Conservation (phyloP, 768 basidiomycete genomes). For the Leucocoprinus birnbaumii region DNA sequence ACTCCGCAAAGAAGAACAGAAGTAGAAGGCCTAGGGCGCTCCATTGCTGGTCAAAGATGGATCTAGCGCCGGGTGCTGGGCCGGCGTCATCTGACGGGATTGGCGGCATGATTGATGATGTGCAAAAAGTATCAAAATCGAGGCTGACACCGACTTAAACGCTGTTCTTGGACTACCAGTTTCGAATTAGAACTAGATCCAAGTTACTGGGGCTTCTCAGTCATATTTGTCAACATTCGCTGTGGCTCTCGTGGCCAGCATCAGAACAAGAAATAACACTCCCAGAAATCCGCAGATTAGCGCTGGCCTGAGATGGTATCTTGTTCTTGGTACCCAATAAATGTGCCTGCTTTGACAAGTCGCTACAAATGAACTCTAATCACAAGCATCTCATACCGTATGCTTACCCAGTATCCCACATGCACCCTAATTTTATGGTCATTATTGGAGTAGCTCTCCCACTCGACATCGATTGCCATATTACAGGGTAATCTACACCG, state of each 20-base stretch:
- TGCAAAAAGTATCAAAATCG: not conserved
- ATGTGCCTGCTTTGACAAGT: not conserved
- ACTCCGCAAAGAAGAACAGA: not conserved
- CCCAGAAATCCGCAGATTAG: not conserved
- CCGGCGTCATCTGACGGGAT: not conserved
- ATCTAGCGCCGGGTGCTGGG: not conserved
- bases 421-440: too few species aligned
- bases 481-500: too few species aligned
- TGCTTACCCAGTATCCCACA: too few species aligned
- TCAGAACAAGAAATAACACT: slow-evolving; percentile 1
- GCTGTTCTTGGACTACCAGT: not conserved
- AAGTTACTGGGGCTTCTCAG: too few species aligned
- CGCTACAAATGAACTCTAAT: too few species aligned
- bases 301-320: not conserved
- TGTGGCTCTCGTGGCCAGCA: too few species aligned
- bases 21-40: not conserved
- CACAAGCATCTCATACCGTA: too few species aligned
- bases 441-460: too few species aligned
- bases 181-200: not conserved
- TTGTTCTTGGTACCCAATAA: not conserved
- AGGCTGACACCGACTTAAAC: not conserved
- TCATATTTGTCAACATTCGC: too few species aligned
- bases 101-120: not conserved
- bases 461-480: too few species aligned
- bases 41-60: not conserved